Conservation (phyloP, 768 basidiomycete species). For the Podaxis sp. region DNA sequence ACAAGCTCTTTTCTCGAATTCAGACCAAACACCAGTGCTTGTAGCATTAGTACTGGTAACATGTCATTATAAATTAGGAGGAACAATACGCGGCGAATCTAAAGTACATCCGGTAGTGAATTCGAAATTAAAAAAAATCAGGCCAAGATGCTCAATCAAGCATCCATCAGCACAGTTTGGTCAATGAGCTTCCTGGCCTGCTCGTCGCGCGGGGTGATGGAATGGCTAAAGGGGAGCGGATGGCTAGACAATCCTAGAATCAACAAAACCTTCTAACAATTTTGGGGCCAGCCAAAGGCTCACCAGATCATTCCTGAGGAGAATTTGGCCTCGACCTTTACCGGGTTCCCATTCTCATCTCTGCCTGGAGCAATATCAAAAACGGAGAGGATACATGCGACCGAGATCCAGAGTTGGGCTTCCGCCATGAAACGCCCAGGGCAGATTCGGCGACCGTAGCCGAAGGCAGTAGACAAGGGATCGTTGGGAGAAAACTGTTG, state of each 20-base stretch:
- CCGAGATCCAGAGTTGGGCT: slow-evolving; percentile 40
- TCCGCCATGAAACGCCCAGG: slow-evolving; percentile 44
- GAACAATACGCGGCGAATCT: neutral
- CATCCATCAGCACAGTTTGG: slow-evolving; percentile 8
- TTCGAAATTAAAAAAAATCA: neutral
- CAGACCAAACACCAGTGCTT: neutral
- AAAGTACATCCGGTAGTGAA: neutral
- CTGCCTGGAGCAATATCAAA: slow-evolving; percentile 35
- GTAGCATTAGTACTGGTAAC: neutral
- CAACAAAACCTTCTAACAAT: neutral
- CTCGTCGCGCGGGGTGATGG: slow-evolving; percentile 19
- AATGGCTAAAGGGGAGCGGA: slow-evolving; percentile 21
- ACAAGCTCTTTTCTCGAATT: neutral
- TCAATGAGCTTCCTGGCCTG: slow-evolving; percentile 13
- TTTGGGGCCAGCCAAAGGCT: neutral
- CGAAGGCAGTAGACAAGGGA: slow-evolving; percentile 34
- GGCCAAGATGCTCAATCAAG: neutral
- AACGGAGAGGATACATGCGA: slow-evolving; percentile 37
- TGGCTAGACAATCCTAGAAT: slow-evolving; percentile 11
- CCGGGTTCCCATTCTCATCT: slow-evolving; percentile 29
- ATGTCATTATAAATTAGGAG: neutral
- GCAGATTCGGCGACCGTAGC: slow-evolving; percentile 42
- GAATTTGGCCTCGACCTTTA: slow-evolving; percentile 30
- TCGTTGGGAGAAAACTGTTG: slow-evolving; percentile 29
- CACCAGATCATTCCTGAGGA: slow-evolving; percentile 42